phyloP scores from a whole-genome alignment of 768 basidiomycete genomes.

The Pleurotus eryngii region DNA sequence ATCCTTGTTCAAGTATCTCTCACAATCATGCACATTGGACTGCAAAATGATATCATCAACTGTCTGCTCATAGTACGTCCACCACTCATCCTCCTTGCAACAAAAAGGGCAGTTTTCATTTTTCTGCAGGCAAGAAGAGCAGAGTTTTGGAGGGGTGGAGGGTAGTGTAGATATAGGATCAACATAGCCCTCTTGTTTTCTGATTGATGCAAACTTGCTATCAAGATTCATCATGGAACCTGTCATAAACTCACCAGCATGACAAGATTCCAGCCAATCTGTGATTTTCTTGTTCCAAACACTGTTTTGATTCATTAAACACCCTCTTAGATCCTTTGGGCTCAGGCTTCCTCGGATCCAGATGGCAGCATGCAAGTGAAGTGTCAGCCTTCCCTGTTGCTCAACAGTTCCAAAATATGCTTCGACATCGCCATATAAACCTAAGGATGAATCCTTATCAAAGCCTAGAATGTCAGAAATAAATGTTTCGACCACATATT shows the following conservation, averaged over 20 bases:
- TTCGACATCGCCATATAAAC: no score
- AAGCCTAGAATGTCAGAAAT: no score
- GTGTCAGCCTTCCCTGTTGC: not conserved
- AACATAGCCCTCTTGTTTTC: conserved; percentile 10
- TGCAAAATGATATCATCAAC: conserved; percentile 25
- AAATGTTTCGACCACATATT: no score
- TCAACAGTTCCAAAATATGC: no score
- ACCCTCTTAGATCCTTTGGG: not conserved
- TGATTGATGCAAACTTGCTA: not conserved
- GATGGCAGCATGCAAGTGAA: not conserved
- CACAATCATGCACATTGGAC: conserved; percentile 28
- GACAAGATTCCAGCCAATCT: conserved; percentile 26
- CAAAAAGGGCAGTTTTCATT: conserved; percentile 22
- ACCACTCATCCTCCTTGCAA: conserved; percentile 11
- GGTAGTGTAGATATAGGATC: conserved; percentile 24
- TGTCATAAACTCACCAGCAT: conserved; percentile 27
- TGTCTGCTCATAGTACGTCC: conserved; percentile 11
- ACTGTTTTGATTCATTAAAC: not conserved
- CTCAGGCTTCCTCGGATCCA: not conserved
- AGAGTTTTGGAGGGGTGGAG: conserved; percentile 14
- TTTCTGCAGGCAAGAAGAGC: not conserved
- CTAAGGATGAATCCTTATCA: no score
- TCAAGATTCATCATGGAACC: conserved; percentile 16
- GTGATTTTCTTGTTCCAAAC: conserved; percentile 19
- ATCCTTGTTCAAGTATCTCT: conserved; percentile 11